Conservation (phyloP, 1,284 basidiomycete species). For the Volvariella surrecta region DNA sequence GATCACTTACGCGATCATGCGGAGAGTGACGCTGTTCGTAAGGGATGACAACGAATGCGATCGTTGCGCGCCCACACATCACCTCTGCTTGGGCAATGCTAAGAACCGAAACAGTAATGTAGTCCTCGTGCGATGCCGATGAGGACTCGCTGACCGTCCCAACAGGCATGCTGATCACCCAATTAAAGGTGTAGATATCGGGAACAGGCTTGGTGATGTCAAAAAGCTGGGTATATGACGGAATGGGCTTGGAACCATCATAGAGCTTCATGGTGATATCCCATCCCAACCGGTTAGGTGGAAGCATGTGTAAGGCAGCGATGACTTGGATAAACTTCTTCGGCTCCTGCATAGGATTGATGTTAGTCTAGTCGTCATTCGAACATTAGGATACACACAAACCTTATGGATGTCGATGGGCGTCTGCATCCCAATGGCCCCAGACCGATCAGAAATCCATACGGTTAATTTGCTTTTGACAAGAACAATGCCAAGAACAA, state of each 20-base stretch:
- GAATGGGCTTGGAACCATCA: not conserved
- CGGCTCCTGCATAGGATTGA: constrained; percentile 1
- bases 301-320: constrained; percentile 5
- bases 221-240: too few species aligned
- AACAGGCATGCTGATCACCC: too few species aligned
- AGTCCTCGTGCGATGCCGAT: too few species aligned
- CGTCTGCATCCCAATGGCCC: constrained; percentile 5
- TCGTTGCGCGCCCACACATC: too few species aligned
- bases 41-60: too few species aligned
- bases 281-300: constrained; percentile 10
- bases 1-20: too few species aligned
- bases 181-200: too few species aligned
- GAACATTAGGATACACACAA: not conserved
- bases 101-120: too few species aligned
- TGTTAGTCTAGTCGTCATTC: not conserved
- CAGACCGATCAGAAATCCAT: constrained; percentile 9
- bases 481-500: constrained; percentile 7
- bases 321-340: constrained; percentile 3
- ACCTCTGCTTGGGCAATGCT: too few species aligned
- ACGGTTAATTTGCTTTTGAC: constrained; percentile 2
- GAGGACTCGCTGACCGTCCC: too few species aligned
- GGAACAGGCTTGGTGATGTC: too few species aligned
- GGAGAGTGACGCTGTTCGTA: too few species aligned
- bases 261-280: constrained; percentile 12
- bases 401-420: constrained; percentile 10